These are phyloP conservation scores for Gossypium longicalyx DNA, from an alignment of 345 rosid genomes.

Conservation along the genomic window DNA sequence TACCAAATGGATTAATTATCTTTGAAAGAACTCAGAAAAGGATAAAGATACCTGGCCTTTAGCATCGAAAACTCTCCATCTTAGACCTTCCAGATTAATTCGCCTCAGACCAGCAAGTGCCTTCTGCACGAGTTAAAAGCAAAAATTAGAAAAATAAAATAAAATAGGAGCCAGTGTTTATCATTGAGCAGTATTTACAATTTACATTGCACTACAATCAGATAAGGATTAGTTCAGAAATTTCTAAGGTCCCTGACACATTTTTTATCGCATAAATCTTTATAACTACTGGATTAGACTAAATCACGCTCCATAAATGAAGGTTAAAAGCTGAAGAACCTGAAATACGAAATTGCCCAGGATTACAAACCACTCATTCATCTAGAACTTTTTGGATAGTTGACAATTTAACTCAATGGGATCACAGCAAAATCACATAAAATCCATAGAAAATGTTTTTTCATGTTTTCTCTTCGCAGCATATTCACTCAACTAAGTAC, in stretches of 20 bases:
- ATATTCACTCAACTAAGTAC: not conserved
- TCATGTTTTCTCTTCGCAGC: not conserved
- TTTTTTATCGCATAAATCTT: not conserved
- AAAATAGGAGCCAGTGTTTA: not conserved
- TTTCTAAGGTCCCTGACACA: not conserved
- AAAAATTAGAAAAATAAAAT: not conserved
- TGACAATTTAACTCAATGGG: not conserved
- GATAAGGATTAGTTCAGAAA: not conserved
- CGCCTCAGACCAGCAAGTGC: conserved; percentile 90
- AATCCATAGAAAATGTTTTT: not conserved
- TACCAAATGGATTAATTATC: not conserved
- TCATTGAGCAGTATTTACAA: not conserved
- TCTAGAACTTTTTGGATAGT: not conserved
- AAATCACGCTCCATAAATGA: not conserved
- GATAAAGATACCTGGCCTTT: conserved; percentile 73
- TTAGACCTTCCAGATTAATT: conserved; percentile 84
- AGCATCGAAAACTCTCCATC: conserved; percentile 98
- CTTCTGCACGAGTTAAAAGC: conserved; percentile 47
- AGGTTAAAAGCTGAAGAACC: not conserved
- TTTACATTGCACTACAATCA: not conserved
- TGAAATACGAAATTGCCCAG: not conserved
- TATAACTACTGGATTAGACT: not conserved
- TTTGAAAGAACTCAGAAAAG: not conserved
- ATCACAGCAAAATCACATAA: not conserved
- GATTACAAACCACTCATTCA: not conserved